Base-by-base conservation (phyloP, 177 flowering plant species). In the Vitis hybrid region DNA sequence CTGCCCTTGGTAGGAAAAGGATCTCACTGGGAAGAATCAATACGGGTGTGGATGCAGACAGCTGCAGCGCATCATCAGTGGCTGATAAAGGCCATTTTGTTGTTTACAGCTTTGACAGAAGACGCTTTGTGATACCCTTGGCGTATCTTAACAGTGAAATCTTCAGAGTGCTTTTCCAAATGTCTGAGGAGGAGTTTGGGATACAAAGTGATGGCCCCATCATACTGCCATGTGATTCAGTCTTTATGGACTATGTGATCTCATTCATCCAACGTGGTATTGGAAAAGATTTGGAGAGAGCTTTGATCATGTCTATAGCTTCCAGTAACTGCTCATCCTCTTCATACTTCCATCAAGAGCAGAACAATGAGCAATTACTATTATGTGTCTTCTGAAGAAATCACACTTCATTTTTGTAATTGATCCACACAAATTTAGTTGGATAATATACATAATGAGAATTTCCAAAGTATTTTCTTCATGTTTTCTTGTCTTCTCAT, bases 21-120 rank as follows among this genome's bases (percentile, higher is more conserved):
- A 66, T 71, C 9, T 58, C 73, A 20, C 27, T 35, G 0, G 64
- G 24, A 67, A 13, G 30, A 17, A 6, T 7, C 20, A 69, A 1
- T 3, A 4, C 11, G 10, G 14, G 3, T 27, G 46, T 18, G 27
- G 50, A 24, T 24, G 24, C 13, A 3, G 17, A 52, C 57, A 21
- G 2, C 5, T 18, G 21, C 9, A 27, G 18, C 3, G 12, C 64
- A 35, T 59, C 73, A 15, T n/a, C 55, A 14, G 70, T 70, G 8
- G 78, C 78, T 41, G 62, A 67, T 3, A 71, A 73, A 21, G 82
- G 77, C 10, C 77, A 79, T 30, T 79, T 79, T 63, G 65, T 73
- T 4, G 74, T 67, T 4, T 65, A 65, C 58, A 65, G 56, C 9
- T 17, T 1, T 9, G 68, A 65, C n/a, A n/a, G 27, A 17, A 53